Percentiles rank a stretch among this genome's conserved stretches.
Evolutionary conservation across 768 basidiomycete genomes (phyloP).

Genomic region (Suillus fuscotomentosus): DNA sequence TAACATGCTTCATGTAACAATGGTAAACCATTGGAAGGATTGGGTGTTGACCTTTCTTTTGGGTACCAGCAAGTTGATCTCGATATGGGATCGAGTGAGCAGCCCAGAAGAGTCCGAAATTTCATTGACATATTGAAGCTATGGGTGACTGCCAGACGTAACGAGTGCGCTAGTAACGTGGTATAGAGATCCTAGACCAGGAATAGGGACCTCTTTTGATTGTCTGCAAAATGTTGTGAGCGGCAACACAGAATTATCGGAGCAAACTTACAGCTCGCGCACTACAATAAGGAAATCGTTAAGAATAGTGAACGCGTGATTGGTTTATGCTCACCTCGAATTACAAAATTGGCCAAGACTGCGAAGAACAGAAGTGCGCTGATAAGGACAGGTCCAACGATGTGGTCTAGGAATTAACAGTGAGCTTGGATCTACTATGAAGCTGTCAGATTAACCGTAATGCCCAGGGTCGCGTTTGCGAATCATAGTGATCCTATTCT

Average conservation of each 20-base stretch:
- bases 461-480: conserved; percentile 83
- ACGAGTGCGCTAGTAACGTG: not conserved
- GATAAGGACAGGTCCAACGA: conserved; percentile 80
- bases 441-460: conserved; percentile 61
- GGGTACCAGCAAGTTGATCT: not conserved
- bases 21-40: not conserved
- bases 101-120: not conserved
- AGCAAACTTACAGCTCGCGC: conserved; percentile 53
- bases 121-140: not conserved
- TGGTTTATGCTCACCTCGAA: conserved; percentile 62
- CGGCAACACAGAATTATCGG: not conserved
- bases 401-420: conserved; percentile 53
- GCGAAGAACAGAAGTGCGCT: conserved; percentile 84
- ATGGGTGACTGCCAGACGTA: not conserved
- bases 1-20: not conserved
- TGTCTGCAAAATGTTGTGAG: conserved; percentile 17
- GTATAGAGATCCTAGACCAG: conserved; percentile 25
- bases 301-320: conserved; percentile 7
- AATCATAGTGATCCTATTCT: conserved; percentile 88
- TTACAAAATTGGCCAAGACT: conserved; percentile 82
- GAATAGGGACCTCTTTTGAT: conserved; percentile 27
- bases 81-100: not conserved
- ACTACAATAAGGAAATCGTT: conserved; percentile 35
- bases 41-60: not conserved
- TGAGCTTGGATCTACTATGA: not conserved